Conservation (phyloP, 768 basidiomycete species). For the Solioccasus polychromus region DNA sequence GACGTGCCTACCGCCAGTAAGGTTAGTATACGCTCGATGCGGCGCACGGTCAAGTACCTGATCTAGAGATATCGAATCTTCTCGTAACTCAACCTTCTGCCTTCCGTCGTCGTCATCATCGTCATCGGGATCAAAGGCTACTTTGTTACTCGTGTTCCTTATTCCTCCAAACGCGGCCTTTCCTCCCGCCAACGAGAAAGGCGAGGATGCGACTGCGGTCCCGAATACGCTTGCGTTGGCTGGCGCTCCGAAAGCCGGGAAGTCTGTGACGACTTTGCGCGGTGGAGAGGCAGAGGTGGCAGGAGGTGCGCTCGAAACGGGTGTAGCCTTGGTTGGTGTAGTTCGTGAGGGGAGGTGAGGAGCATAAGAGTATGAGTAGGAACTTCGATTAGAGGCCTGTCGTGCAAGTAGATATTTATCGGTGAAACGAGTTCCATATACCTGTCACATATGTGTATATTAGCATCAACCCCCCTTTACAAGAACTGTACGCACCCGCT, state of each 20-base stretch:
- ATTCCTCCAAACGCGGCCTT: conserved; percentile 86
- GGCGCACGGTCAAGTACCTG: conserved; percentile 54
- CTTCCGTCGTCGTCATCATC: conserved; percentile 72
- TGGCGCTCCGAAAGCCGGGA: conserved; percentile 80
- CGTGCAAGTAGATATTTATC: conserved; percentile 89
- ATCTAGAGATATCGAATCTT: conserved; percentile 87
- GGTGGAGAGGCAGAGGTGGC: conserved; percentile 58
- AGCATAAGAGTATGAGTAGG: conserved; percentile 53
- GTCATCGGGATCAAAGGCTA: conserved; percentile 55
- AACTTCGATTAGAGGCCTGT: conserved; percentile 50
- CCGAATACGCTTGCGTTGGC: conserved; percentile 76
- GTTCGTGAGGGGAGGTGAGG: conserved; percentile 45
- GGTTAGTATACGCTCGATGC: conserved; percentile 1
- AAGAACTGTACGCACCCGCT: conserved; percentile 54
- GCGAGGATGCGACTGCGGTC: conserved; percentile 77
- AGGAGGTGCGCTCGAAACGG: conserved; percentile 19
- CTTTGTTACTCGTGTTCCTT: conserved; percentile 39
- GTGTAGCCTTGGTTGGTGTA: conserved; percentile 38
- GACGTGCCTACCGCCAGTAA: conserved; percentile 53
- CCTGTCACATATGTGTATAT: conserved; percentile 44
- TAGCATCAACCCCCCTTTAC: conserved; percentile 2
- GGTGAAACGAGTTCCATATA: conserved; percentile 93
- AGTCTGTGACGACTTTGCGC: conserved; percentile 86
- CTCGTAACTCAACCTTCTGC: conserved; percentile 74
- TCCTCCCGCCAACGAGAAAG: conserved; percentile 74